Conservation (phyloP, 768 basidiomycete species). For the Lactarius psammicola region DNA sequence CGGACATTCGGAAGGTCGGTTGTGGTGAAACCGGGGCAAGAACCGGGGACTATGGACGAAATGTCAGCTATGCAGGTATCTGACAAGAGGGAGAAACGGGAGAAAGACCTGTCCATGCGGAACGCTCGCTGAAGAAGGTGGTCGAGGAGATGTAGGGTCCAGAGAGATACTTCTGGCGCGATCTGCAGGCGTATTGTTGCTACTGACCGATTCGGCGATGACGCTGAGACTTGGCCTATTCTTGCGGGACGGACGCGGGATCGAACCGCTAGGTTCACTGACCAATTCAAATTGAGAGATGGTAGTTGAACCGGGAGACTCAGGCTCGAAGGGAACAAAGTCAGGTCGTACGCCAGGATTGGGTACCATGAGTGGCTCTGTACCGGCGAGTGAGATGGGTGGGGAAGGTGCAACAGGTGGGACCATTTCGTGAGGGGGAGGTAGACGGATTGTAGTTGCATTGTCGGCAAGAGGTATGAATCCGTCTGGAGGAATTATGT, state of each 20-base stretch:
- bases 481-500: slow-evolving; percentile 24
- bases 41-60: not conserved
- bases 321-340: slow-evolving; percentile 16
- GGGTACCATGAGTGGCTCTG: slow-evolving; percentile 28
- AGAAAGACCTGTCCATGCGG: slow-evolving; percentile 13
- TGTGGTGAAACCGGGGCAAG: slow-evolving; percentile 3
- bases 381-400: not conserved
- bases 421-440: slow-evolving; percentile 27
- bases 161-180: slow-evolving; percentile 21
- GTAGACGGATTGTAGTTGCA: slow-evolving; percentile 26
- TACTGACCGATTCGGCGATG: slow-evolving; percentile 26
- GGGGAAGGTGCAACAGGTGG: slow-evolving; percentile 12
- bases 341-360: slow-evolving; percentile 22
- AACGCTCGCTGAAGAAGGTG: slow-evolving; percentile 12
- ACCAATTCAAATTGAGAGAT: slow-evolving; percentile 30
- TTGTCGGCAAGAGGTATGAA: slow-evolving; percentile 26
- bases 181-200: slow-evolving; percentile 24
- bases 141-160: slow-evolving; percentile 20
- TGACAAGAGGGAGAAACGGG: not conserved
- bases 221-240: slow-evolving; percentile 21
- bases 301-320: slow-evolving; percentile 28
- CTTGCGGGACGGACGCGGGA: slow-evolving; percentile 22
- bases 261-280: slow-evolving; percentile 23
- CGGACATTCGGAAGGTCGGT: slow-evolving; percentile 9
- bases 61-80: slow-evolving; percentile 4